phyloP scores from a whole-genome alignment of 2,329 filamentous ascomycete species.

The Alternaria sp. region DNA sequence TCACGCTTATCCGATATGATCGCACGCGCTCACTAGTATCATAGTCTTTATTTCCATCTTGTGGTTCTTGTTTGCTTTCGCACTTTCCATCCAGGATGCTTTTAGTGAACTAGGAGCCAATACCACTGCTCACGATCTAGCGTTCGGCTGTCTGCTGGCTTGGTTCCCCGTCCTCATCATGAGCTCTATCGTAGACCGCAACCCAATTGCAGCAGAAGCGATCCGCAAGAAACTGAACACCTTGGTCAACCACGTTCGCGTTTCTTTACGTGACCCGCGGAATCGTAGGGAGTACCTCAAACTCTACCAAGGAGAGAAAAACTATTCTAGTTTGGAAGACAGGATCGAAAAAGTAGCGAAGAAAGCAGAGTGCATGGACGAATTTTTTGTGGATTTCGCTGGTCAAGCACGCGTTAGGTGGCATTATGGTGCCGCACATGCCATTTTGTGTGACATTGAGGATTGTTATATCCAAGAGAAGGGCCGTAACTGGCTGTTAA shows the following conservation, averaged over 20 bases:
- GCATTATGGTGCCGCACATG: slow-evolving; percentile 52
- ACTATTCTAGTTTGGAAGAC: slow-evolving; percentile 27
- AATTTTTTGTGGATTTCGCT: slow-evolving; percentile 52
- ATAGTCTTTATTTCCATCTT: slow-evolving; percentile 49
- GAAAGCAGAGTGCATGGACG: slow-evolving; percentile 29
- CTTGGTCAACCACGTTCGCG: slow-evolving; percentile 47
- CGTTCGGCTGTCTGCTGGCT: slow-evolving; percentile 52
- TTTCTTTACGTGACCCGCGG: slow-evolving; percentile 36
- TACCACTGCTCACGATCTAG: slow-evolving; percentile 53
- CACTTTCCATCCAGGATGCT: slow-evolving; percentile 46
- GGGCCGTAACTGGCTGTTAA: slow-evolving; percentile 49
- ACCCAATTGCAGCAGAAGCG: slow-evolving; percentile 51
- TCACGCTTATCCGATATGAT: not conserved
- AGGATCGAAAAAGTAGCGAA: slow-evolving; percentile 34
- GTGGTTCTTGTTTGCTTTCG: slow-evolving; percentile 52
- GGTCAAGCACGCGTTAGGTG: slow-evolving; percentile 43
- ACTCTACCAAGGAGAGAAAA: slow-evolving; percentile 29
- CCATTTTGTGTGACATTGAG: slow-evolving; percentile 53
- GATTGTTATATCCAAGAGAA: slow-evolving; percentile 47
- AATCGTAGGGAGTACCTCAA: slow-evolving; percentile 38
- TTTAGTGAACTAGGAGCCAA: slow-evolving; percentile 49
- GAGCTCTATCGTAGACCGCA: slow-evolving; percentile 55
- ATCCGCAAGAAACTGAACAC: slow-evolving; percentile 50
- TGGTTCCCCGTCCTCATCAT: slow-evolving; percentile 57
- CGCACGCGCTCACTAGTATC: not conserved